phyloP scores from a whole-genome alignment of 305 asterid genomes.

The Fraxinus sp. region DNA sequence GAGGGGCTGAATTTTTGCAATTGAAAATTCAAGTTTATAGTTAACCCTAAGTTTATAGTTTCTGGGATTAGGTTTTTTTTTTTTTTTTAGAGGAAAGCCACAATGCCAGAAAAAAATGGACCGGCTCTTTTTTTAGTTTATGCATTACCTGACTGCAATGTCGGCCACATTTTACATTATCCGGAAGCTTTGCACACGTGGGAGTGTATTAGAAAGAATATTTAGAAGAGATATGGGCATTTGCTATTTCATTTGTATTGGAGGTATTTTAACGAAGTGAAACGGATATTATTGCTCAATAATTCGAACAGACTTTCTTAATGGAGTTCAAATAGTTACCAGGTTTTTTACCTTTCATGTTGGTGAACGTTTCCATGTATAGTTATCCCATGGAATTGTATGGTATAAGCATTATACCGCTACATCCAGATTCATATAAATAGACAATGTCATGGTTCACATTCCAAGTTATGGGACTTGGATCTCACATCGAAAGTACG shows the following conservation, averaged over 20 bases:
- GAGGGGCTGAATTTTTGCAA: background rate
- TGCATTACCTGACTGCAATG: background rate
- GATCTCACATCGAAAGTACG: too few relatives aligned
- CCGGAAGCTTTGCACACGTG: background rate
- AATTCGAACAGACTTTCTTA: background rate
- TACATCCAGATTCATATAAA: background rate
- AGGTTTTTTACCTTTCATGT: background rate
- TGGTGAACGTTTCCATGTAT: background rate
- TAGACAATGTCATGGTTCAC: background rate
- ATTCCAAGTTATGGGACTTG: too few relatives aligned
- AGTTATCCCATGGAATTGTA: background rate
- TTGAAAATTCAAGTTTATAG: background rate
- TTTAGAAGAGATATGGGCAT: background rate
- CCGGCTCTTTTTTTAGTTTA: background rate
- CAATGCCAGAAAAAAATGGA: too few relatives aligned
- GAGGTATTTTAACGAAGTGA: background rate
- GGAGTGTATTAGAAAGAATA: background rate
- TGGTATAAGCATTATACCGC: background rate
- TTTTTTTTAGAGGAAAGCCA: too few relatives aligned
- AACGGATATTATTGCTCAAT: background rate
- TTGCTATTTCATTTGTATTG: background rate
- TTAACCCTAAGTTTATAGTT: background rate
- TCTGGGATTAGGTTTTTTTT: background rate
- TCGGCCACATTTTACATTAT: background rate
- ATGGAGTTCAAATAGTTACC: background rate